Base-by-base conservation (phyloP, 805 yeast genomes). In the Candida arabinofermentans region DNA sequence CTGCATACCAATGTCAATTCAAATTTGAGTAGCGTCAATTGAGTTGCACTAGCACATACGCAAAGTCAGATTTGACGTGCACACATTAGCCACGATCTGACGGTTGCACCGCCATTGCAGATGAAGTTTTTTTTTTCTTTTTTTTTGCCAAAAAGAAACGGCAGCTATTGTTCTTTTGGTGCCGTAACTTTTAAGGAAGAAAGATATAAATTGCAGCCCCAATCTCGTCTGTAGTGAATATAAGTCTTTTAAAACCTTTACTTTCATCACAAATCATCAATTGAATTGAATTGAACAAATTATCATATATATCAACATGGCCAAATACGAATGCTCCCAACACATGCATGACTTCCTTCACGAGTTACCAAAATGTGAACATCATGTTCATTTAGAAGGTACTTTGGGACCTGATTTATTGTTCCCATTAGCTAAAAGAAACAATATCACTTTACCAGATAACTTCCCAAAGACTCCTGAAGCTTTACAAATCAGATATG, bases 301-400 rank as follows among this genome's bases (percentile, higher is more conserved):
- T 18, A 10, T 1, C 12, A n/a, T 23, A 22, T 23, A 19, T 17
- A 5, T 22, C 24, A 35, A 23, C 18, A 36, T 31, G 48, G 48
- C 50, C 7, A 36, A 49, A 33, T 52, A 56, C 57, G 64, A 64
- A 41, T 63, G 71, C 40, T 41, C 58, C 24, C 55, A 55, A 13
- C 61, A 65, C 40, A 70, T 74, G 70, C 65, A 64, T 41, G 54
- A 61, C 44, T 85, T 84, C 61, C 70, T 85, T 37, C 67, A 62
- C 31, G 91, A 82, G 51, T 68, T 86, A 38, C 95, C 95, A 44
- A 86, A 86, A 63, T 86, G 93, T 67, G 95, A 86, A 61, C 91
- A 86, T 59, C 95, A 86, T 58, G 76, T 86, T 46, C 95, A 86
- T 63, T 61, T 86, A 34, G 95, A 86, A 67, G 95, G 95, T 26